A percentile compares a stretch with the other conserved stretches of the same genome.
Conservation (phyloP, 768 basidiomycete genomes). For the Tulasnella sp. region DNA sequence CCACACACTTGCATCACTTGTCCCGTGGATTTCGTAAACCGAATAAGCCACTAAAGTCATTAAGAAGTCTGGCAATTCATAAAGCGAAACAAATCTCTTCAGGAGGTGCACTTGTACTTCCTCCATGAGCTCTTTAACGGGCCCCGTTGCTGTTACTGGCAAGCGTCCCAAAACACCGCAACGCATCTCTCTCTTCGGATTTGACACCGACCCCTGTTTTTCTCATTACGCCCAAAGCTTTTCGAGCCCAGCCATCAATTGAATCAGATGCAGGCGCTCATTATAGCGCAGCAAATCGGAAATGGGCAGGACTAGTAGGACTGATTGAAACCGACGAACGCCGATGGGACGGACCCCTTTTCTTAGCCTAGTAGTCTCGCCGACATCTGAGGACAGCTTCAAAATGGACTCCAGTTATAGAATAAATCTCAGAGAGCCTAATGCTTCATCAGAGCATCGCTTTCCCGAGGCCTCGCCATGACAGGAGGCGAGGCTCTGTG, state of each 20-base stretch:
- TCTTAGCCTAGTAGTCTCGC: background rate
- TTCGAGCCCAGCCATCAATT: no score
- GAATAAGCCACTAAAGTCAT: background rate
- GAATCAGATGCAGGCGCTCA: no score
- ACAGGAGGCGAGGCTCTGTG: background rate
- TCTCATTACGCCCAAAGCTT: no score
- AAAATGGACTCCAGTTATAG: background rate
- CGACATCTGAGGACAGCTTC: background rate
- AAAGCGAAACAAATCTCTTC: background rate
- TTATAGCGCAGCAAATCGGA: no score
- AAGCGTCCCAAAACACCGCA: no score
- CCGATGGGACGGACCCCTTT: background rate
- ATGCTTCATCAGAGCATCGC: background rate
- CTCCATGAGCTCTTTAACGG: background rate
- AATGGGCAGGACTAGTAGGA: no score
- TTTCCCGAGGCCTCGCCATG: background rate
- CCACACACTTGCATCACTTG: background rate
- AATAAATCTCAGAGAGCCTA: background rate
- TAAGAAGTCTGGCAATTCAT: background rate
- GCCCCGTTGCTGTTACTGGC: background rate
- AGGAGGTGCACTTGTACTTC: background rate
- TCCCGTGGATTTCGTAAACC: background rate
- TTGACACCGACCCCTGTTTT: no score
- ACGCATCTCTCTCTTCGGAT: no score
- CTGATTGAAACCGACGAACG: background rate